phyloP scores from a whole-genome alignment of 192 early-diverging fungal genomes.

The Chytriomyces hyalinus region DNA sequence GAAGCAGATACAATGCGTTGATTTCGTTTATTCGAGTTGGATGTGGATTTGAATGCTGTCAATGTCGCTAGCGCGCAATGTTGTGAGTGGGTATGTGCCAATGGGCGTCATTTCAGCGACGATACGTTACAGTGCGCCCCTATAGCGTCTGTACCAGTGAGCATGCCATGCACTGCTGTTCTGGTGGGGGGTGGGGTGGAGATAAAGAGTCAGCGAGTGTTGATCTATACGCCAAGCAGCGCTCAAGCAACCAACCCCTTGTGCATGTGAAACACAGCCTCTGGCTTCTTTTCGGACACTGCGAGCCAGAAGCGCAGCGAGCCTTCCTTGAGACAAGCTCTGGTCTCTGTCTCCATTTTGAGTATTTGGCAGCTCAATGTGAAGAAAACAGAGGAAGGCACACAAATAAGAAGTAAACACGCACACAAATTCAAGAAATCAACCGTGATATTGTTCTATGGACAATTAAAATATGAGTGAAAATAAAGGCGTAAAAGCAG shows the following conservation, averaged over 20 bases:
- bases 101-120: conserved; percentile 19
- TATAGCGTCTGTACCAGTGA: conserved; percentile 8
- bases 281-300: conserved; percentile 11
- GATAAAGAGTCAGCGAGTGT: not conserved
- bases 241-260: not conserved
- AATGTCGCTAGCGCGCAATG: conserved; percentile 14
- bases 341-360: not conserved
- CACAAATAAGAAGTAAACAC: too few relatives aligned
- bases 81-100: conserved; percentile 16
- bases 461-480: too few relatives aligned
- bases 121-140: conserved; percentile 2
- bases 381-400: too few relatives aligned
- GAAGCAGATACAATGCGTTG: too few relatives aligned
- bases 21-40: too few relatives aligned
- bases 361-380: not conserved
- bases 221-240: not conserved
- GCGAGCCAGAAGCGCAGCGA: conserved; percentile 25
- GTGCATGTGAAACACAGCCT: conserved; percentile 15
- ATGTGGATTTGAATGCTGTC: conserved; percentile 1
- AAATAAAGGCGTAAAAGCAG: too few relatives aligned
- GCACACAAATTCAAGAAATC: too few relatives aligned
- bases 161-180: conserved; percentile 2
- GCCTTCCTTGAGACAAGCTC: not conserved
- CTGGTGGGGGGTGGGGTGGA: not conserved
- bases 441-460: too few relatives aligned